These are phyloP conservation scores for Teratosphaeria destructans DNA, from an alignment of 2,329 filamentous ascomycete species.

Conservation along the genomic window DNA sequence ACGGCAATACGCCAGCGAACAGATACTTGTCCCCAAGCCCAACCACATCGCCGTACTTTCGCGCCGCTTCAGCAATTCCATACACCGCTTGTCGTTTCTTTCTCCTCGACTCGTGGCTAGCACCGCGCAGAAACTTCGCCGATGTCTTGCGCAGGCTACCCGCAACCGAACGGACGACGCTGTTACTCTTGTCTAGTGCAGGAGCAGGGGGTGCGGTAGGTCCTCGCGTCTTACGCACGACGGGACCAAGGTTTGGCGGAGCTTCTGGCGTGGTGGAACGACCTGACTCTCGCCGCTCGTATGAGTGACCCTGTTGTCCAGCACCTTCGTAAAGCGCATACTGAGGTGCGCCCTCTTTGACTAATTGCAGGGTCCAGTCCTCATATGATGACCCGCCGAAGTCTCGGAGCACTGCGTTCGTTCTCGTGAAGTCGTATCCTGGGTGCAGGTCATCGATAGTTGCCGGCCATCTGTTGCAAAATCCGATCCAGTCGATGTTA, in stretches of 20 bases:
- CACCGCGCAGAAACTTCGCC: neutral
- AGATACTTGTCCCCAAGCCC: neutral
- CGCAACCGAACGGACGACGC: neutral
- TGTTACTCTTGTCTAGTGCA: neutral
- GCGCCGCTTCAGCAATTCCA: neutral
- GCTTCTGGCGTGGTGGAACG: neutral
- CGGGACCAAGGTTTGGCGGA: neutral
- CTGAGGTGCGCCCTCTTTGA: neutral
- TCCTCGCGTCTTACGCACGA: neutral
- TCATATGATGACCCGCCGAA: too few relatives aligned
- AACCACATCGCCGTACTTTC: neutral
- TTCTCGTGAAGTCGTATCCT: neutral
- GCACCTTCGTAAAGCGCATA: neutral
- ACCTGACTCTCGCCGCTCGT: neutral
- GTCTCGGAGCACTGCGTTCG: too few relatives aligned
- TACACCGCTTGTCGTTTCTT: neutral
- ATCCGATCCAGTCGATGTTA: neutral
- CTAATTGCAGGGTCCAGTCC: neutral
- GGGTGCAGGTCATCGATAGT: neutral
- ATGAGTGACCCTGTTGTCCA: neutral
- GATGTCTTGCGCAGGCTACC: neutral
- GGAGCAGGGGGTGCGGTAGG: neutral
- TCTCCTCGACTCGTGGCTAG: neutral
- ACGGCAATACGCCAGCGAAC: neutral
- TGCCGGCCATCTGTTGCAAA: neutral